Conservation (phyloP, 768 basidiomycete species). For the Suillus paluster region DNA sequence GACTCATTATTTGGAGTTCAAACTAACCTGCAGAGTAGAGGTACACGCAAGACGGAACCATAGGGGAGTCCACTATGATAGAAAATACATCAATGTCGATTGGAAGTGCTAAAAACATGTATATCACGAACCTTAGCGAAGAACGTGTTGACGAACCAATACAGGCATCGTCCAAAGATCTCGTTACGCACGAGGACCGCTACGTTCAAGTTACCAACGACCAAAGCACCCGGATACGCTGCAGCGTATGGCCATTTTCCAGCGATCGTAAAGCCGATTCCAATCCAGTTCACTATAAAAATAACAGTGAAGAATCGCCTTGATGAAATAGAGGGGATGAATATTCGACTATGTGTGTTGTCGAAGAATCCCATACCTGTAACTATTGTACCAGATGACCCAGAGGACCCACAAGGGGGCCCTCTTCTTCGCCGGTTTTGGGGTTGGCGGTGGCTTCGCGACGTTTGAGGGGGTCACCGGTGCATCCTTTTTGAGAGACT, state of each 20-base stretch:
- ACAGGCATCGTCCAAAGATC: slow-evolving; percentile 78
- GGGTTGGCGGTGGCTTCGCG: slow-evolving; percentile 38
- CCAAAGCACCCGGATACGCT: slow-evolving; percentile 69
- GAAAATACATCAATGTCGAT: slow-evolving; percentile 3
- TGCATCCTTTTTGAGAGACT: slow-evolving; percentile 48
- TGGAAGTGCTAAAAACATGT: not conserved
- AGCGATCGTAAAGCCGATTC: slow-evolving; percentile 60
- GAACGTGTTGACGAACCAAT: slow-evolving; percentile 68
- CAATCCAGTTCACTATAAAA: slow-evolving; percentile 62
- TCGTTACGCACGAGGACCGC: slow-evolving; percentile 84
- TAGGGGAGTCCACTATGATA: slow-evolving; percentile 68
- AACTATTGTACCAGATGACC: slow-evolving; percentile 80
- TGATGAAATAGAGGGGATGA: slow-evolving; percentile 6
- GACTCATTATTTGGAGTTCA: not conserved
- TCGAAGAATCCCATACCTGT: slow-evolving; percentile 50
- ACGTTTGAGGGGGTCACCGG: slow-evolving; percentile 38
- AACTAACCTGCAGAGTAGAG: slow-evolving; percentile 64
- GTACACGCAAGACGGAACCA: slow-evolving; percentile 75
- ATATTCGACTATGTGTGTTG: not conserved
- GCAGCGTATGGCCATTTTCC: slow-evolving; percentile 72
- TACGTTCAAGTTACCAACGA: slow-evolving; percentile 72
- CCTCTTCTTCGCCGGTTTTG: slow-evolving; percentile 55
- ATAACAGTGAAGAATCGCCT: slow-evolving; percentile 78
- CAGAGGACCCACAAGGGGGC: slow-evolving; percentile 63
- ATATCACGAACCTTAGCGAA: slow-evolving; percentile 65